A percentile compares a stretch with the other conserved stretches of the same genome.
phyloP scores from a whole-genome alignment of 2,329 filamentous ascomycete genomes.

The Clonostachys chloroleuca region DNA sequence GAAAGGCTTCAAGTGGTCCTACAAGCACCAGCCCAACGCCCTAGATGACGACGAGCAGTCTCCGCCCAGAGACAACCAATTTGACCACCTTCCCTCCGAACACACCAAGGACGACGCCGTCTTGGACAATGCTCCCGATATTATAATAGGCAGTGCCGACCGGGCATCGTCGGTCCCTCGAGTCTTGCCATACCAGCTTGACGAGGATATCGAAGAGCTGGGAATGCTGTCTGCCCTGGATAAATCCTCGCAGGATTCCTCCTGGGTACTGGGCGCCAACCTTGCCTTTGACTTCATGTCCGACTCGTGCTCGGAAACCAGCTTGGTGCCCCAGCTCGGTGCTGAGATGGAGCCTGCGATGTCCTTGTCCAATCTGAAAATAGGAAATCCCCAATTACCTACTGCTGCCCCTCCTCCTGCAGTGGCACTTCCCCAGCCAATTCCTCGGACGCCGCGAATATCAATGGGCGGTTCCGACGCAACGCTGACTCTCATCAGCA shows the following conservation, averaged over 20 bases:
- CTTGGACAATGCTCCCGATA: background rate
- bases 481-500: slow-evolving; percentile 21
- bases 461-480: slow-evolving; percentile 14
- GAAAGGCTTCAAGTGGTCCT: slow-evolving; percentile 31
- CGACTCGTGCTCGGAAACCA: background rate
- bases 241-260: background rate
- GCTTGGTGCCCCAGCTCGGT: background rate
- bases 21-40: slow-evolving; percentile 25
- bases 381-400: background rate
- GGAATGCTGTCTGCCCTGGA: background rate
- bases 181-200: background rate
- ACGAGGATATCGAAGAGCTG: background rate
- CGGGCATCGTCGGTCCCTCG: background rate
- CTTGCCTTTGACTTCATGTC: background rate
- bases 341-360: slow-evolving; percentile 1
- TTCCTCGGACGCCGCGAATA: slow-evolving; percentile 7
- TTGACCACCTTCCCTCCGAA: background rate
- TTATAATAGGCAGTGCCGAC: background rate
- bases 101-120: background rate
- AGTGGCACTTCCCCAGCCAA: slow-evolving; percentile 5
- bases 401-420: background rate
- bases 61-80: background rate
- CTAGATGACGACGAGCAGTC: background rate
- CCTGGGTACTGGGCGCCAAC: background rate
- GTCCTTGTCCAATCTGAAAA: background rate